Conservation (phyloP, 1,284 basidiomycete genomes). For the Pseudozyma tsukubaensis region DNA sequence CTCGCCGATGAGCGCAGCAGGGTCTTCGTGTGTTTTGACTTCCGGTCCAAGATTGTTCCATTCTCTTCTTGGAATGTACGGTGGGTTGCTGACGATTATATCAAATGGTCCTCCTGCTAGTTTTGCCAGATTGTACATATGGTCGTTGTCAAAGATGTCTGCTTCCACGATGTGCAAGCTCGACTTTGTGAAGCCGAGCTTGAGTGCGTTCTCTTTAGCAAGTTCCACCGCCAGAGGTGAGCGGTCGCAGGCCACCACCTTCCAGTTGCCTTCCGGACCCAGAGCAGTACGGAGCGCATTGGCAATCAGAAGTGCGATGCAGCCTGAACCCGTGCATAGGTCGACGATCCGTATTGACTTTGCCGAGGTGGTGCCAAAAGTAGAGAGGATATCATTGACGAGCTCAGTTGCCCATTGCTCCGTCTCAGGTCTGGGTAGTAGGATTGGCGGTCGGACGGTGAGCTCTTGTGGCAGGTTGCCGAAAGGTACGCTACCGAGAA, state of each 20-base stretch:
- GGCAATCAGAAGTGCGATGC: conserved; percentile 38
- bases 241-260: conserved; percentile 34
- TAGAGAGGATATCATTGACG: neutral
- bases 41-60: conserved; percentile 16
- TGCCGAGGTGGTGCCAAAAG: neutral
- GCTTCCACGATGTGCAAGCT: conserved; percentile 29
- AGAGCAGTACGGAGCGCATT: conserved; percentile 21
- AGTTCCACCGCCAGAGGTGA: conserved; percentile 26
- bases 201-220: conserved; percentile 33
- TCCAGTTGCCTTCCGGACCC: conserved; percentile 10
- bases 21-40: conserved; percentile 42
- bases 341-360: conserved; percentile 19
- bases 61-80: conserved; percentile 41
- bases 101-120: conserved; percentile 31
- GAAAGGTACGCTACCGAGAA: conserved; percentile 37
- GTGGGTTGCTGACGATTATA: conserved; percentile 40
- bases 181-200: conserved; percentile 14
- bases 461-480: conserved; percentile 27
- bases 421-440: conserved; percentile 42
- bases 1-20: conserved; percentile 41
- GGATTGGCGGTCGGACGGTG: conserved; percentile 23
- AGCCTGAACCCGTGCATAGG: conserved; percentile 40
- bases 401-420: conserved; percentile 40
- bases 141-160: conserved; percentile 26
- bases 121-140: conserved; percentile 16